Base-by-base conservation (phyloP, 345 rosid genomes). In the Salix brachista region DNA sequence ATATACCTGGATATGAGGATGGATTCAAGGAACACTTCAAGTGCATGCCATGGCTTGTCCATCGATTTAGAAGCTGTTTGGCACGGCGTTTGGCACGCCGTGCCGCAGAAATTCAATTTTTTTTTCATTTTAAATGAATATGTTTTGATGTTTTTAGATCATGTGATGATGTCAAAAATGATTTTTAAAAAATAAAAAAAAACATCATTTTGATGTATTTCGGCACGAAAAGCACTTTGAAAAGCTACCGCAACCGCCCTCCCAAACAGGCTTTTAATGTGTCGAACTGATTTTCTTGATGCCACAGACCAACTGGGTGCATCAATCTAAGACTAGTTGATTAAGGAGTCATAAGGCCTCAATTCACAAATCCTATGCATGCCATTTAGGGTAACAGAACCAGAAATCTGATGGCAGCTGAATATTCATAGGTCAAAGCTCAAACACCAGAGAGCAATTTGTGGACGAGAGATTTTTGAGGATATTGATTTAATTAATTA, bases 41-140 rank as follows among this genome's bases (percentile, higher is more conserved):
- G 86, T 80, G 71, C 83, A 92, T 92, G 96, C 88, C 97, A 25
- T 90, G 97, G 97, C 90, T 90, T 30, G 90, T 30, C 4, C 32
- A 30, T 30, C 4, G 32, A 30, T 30, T 30, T 30, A 30, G 30
- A 30, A 30, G 30, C 0, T 30, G 30, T 30, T 30, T 30, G 30
- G 1, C 28, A 26, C 28, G 28, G 28, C 28, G 28, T 26, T 26
- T 26, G 28, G 1, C 1, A 26, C 28, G 28, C 28, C 1, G 28
- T 26, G 30, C 30, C 3, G 30, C 30, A 30, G 30, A 30, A 30
- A 30, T 30, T 30, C 30, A 30, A 30, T 30, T 30, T 30, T 30
- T 28, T 30, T 30, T 28, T 28, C 30, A 28, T 28, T 28, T 30
- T 30, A 30, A 30, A 30, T 30, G 30, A 30, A 30, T 30, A 30